Conservation (phyloP, 1,284 basidiomycete species). For the Tilletia walkeri region DNA sequence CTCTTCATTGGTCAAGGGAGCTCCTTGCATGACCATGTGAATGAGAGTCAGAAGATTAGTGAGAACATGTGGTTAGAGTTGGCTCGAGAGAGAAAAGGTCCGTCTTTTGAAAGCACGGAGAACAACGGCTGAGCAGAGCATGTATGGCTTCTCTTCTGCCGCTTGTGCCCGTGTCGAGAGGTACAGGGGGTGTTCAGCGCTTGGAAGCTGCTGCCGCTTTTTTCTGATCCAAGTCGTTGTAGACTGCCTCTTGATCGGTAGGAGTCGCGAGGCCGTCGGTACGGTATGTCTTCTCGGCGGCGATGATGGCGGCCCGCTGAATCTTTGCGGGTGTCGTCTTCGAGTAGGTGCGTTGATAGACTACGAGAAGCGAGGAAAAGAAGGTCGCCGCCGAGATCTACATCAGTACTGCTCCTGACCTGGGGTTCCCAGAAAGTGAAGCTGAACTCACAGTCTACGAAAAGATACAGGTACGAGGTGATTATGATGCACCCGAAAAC, state of each 20-base stretch:
- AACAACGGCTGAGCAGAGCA: no score
- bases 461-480: conserved; percentile 68
- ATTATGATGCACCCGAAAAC: conserved; percentile 83
- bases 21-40: not conserved
- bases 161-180: no score
- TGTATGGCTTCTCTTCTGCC: no score
- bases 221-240: not conserved
- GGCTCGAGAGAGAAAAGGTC: no score
- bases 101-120: no score
- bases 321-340: conserved; percentile 5
- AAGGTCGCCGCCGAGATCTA: not conserved
- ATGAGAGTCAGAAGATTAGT: not conserved
- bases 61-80: not conserved
- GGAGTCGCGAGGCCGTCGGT: not conserved
- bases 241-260: conserved; percentile 8
- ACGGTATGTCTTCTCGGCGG: conserved; percentile 4
- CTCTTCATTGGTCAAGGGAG: no score
- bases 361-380: not conserved
- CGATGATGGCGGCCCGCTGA: conserved; percentile 3
- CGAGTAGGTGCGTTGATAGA: conserved; percentile 3
- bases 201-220: not conserved
- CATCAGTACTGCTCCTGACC: not conserved
- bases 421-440: not conserved
- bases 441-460: conserved; percentile 36
- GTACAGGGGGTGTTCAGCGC: not conserved